Evolutionary conservation across 352 stramenopile genomes (phyloP).

Genomic region (Pythium phragmitis): DNA sequence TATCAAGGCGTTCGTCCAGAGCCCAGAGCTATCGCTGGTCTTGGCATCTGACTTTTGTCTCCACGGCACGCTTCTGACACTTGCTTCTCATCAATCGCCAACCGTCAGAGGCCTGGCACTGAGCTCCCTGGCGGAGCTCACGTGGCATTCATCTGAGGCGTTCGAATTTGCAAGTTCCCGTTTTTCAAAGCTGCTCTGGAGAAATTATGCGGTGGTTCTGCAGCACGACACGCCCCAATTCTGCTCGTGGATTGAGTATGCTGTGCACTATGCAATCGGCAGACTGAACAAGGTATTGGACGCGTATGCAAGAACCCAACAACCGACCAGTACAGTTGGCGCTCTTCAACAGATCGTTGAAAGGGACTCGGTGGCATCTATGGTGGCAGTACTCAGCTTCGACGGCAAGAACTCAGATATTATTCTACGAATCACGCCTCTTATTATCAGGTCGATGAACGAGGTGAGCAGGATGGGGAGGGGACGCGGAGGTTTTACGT

Average conservation of each 20-base stretch:
- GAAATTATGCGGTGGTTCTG: slow-evolving; percentile 12
- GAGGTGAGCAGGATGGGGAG: background rate
- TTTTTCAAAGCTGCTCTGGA: slow-evolving; percentile 21
- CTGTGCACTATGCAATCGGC: background rate
- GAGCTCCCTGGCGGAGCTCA: slow-evolving; percentile 16
- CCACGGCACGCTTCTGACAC: slow-evolving; percentile 14
- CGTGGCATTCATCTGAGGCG: slow-evolving; percentile 14
- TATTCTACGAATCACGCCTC: slow-evolving; percentile 4
- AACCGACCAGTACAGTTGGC: background rate
- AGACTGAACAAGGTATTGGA: background rate
- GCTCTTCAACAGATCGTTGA: background rate
- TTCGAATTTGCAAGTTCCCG: slow-evolving; percentile 22
- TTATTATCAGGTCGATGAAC: slow-evolving; percentile 2
- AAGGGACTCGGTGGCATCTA: slow-evolving; percentile 5
- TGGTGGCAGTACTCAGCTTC: slow-evolving; percentile 20
- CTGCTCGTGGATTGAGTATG: slow-evolving; percentile 23
- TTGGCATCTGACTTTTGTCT: slow-evolving; percentile 19
- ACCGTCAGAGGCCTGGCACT: slow-evolving; percentile 17
- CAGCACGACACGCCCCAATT: slow-evolving; percentile 2
- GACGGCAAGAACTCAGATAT: slow-evolving; percentile 6
- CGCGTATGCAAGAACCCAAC: background rate
- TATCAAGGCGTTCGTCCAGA: slow-evolving; percentile 6
- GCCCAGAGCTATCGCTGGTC: background rate
- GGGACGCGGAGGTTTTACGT: no score
- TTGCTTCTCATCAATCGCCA: slow-evolving; percentile 14